Evolutionary conservation across 352 stramenopile genomes (phyloP), one percentile per base, ranked within the genome.

Genomic region (Pythium folliculosum): DNA sequence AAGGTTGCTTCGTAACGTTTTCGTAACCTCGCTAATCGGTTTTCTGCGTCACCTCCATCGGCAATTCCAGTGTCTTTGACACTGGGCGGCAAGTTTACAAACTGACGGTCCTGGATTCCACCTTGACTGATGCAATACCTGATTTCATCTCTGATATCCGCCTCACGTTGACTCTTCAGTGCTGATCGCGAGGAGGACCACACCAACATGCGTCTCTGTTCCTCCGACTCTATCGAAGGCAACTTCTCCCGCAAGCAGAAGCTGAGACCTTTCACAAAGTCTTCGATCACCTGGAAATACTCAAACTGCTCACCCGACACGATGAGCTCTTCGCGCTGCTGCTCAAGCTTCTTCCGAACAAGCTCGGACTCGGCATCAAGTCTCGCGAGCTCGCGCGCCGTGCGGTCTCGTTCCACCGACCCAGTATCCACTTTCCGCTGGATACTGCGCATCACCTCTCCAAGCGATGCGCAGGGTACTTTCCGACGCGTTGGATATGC

Each of bases 191-290:
- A 73, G 10, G 21, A 37, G 2, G 60, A 22, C 19, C 78, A 72
- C 43, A 70, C 57, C 2, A 51, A 32, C 2, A 74, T 23, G 14
- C 84, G 64, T 37, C 77, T 65, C 21, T 72, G 64, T 65, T 85
- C 78, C 58, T 76, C 84, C n/a, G 55, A 60, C 53, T 80, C 65
- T 48, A 94, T 89, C 21, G 73, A 62, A 0, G 69, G 74, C 3
- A 85, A 14, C 48, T 94, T 94, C 43, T 87, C 83, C 17, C 85
- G 85, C 14, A 92, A 54, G 48, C 85, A 94, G 62, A 89, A 92
- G 40, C 83, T 91, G 60, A 94, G 55, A 0, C 83, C 79, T 47
- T 88, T 88, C 2, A 91, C 81, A 54, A 81, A 94, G 64, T 91
- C 80, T 67, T 92, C 84, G 5, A 94, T 63, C 19, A 85, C 77